A percentile compares a stretch with the other conserved stretches of the same genome.
These are phyloP conservation scores for Bryopsis sp. DNA, from an alignment of 139 green algal genomes.

Conservation along the genomic window DNA sequence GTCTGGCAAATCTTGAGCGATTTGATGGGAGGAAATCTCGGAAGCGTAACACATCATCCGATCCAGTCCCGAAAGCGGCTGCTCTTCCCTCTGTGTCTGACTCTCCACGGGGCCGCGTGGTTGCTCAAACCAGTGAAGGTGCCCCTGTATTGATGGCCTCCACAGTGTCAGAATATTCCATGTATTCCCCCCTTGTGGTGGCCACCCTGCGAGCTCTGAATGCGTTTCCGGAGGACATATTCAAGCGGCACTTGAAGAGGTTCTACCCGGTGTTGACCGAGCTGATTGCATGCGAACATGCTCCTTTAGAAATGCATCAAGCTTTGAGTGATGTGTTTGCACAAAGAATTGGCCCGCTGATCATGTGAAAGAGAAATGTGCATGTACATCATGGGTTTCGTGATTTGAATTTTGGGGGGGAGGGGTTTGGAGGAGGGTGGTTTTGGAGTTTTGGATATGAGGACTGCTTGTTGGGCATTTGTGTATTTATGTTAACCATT, in stretches of 20 bases:
- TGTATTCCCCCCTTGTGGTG: constrained; percentile 57
- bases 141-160: constrained; percentile 36
- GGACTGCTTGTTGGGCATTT: too few species aligned
- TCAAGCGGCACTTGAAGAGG: constrained; percentile 55
- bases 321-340: constrained; percentile 76
- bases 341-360: constrained; percentile 48
- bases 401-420: too few species aligned
- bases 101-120: constrained; percentile 19
- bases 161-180: constrained; percentile 45
- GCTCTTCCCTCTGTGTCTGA: constrained; percentile 7
- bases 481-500: too few species aligned
- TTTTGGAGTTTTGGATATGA: too few species aligned
- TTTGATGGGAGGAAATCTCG: constrained; percentile 32
- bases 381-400: too few species aligned
- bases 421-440: too few species aligned
- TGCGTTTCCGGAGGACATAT: constrained; percentile 46
- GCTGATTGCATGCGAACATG: constrained; percentile 73
- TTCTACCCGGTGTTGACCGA: constrained; percentile 81
- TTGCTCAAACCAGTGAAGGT: constrained; percentile 26
- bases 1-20: constrained; percentile 53
- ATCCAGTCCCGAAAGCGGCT: neutral
- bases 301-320: constrained; percentile 72
- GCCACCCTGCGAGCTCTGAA: constrained; percentile 55
- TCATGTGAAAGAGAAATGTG: too few species aligned
- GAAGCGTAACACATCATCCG: neutral